phyloP scores from a whole-genome alignment of 768 basidiomycete genomes.

The Xerocomellus intermedius region DNA sequence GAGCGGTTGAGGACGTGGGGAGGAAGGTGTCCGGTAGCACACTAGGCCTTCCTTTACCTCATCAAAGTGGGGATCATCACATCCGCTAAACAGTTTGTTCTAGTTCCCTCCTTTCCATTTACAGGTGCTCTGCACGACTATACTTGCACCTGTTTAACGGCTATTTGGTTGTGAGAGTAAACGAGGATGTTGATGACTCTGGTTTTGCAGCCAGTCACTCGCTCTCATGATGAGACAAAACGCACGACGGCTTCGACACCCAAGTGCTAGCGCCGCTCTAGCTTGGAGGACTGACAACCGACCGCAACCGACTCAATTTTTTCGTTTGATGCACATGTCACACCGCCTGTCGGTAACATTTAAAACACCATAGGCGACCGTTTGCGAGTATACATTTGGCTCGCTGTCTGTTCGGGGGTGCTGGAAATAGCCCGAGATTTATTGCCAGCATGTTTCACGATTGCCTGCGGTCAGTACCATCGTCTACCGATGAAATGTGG shows the following conservation, averaged over 20 bases:
- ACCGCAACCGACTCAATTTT: not conserved
- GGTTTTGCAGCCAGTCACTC: not conserved
- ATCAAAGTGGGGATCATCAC: not conserved
- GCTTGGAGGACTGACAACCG: not conserved
- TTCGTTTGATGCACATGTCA: not conserved
- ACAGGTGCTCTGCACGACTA: not conserved
- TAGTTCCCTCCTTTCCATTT: not conserved
- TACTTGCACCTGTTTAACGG: not conserved
- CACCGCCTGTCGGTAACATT: not conserved
- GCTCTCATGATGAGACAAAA: too few relatives aligned
- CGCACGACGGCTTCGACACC: too few relatives aligned
- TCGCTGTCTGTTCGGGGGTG: too few relatives aligned
- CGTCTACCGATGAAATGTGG: not conserved
- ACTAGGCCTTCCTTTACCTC: conserved; percentile 17
- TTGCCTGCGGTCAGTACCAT: too few relatives aligned
- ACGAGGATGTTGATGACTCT: not conserved
- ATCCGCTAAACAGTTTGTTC: not conserved
- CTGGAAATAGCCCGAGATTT: too few relatives aligned
- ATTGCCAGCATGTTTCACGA: too few relatives aligned
- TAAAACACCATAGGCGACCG: not conserved
- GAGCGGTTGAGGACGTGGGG: conserved; percentile 52
- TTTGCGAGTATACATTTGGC: too few relatives aligned
- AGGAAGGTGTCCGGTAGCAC: conserved; percentile 45
- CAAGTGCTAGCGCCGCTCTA: too few relatives aligned
- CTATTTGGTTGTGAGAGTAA: not conserved